A percentile compares a stretch with the other conserved stretches of the same genome.
These are phyloP conservation scores for Colletotrichum graminicola DNA, from an alignment of 2,329 filamentous ascomycete genomes.

Conservation along the genomic window DNA sequence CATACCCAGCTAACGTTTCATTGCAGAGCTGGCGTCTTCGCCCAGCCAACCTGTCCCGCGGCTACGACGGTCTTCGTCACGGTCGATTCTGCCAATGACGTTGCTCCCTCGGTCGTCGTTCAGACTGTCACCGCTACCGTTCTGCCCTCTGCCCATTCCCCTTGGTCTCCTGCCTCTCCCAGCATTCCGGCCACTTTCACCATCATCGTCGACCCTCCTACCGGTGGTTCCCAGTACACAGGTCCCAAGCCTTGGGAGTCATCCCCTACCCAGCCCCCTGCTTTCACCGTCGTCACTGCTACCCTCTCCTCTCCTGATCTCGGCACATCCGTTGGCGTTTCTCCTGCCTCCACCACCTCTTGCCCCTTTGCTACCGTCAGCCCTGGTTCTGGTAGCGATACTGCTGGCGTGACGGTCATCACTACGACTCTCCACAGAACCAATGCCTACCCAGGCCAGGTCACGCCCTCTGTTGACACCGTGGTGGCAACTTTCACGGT, in stretches of 20 bases:
- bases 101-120: conserved; percentile 36
- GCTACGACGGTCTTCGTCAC: conserved; percentile 63
- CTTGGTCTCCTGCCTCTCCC: conserved; percentile 38
- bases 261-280: conserved; percentile 14
- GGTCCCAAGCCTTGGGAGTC: conserved; percentile 42
- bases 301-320: conserved; percentile 32
- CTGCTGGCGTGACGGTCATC: conserved; percentile 32
- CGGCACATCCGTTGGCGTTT: conserved; percentile 4
- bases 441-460: conserved; percentile 10
- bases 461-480: conserved; percentile 10
- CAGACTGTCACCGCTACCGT: conserved; percentile 35
- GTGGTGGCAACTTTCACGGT: conserved; percentile 38
- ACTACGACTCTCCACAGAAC: conserved; percentile 30
- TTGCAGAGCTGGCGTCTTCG: conserved; percentile 41
- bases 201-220: conserved; percentile 39
- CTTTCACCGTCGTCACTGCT: conserved; percentile 43
- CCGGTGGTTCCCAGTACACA: conserved; percentile 43
- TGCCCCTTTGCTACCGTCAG: conserved; percentile 10
- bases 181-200: conserved; percentile 42
- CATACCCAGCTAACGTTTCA: conserved; percentile 33
- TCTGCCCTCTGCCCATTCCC: conserved; percentile 28
- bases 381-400: conserved; percentile 15
- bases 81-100: conserved; percentile 51
- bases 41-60: conserved; percentile 51
- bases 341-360: not conserved